Percentiles rank a stretch among this genome's conserved stretches.
These are phyloP conservation scores for Lepraria neglecta DNA, from an alignment of 495 filamentous ascomycete species.

Conservation along the genomic window DNA sequence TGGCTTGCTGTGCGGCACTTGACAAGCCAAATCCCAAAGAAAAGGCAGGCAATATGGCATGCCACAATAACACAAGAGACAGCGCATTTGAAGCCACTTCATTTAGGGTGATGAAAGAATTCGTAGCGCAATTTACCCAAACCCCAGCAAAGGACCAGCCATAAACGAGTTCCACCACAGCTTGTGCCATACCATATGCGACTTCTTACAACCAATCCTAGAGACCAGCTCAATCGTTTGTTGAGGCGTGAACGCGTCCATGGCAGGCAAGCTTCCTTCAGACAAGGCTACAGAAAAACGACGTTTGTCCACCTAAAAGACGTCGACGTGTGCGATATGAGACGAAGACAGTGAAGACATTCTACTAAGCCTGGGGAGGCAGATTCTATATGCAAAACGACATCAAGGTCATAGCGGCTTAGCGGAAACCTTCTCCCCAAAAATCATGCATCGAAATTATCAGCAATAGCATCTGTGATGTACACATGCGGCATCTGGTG, in stretches of 20 bases:
- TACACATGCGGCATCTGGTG: no score
- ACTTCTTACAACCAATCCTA: conserved; percentile 41
- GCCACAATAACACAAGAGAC: no score
- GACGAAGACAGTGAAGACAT: no score
- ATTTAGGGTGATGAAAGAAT: no score
- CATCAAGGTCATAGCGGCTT: not conserved
- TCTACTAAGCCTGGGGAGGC: not conserved
- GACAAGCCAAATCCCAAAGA: no score
- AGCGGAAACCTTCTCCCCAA: not conserved
- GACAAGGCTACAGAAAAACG: not conserved
- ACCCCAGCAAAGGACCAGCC: conserved; percentile 47
- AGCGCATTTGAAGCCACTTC: not conserved
- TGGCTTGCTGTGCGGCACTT: no score
- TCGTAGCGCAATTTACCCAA: conserved; percentile 28
- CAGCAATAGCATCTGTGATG: no score
- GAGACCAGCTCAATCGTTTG: conserved; percentile 26
- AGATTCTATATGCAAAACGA: not conserved
- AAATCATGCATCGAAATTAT: not conserved
- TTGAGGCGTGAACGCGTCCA: conserved; percentile 27
- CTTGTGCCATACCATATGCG: conserved; percentile 48
- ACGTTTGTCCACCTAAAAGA: not conserved
- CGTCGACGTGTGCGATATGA: no score
- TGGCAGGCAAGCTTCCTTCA: not conserved
- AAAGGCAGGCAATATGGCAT: no score
- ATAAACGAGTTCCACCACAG: conserved; percentile 50